Percentiles rank a stretch among this genome's conserved stretches.
phyloP scores from a whole-genome alignment of 108 stramenopile species.

The Chaetoceros muelleri region DNA sequence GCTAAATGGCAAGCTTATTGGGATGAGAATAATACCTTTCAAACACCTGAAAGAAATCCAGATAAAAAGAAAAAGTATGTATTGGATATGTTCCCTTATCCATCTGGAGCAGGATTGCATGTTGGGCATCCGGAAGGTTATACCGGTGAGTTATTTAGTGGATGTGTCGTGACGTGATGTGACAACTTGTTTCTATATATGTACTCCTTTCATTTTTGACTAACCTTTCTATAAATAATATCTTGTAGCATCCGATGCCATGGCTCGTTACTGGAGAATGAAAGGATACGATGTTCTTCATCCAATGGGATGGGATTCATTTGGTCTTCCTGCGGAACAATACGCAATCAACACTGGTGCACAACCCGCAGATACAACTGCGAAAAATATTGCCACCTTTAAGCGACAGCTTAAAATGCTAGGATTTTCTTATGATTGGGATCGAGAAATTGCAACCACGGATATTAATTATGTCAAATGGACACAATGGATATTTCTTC shows the following conservation, averaged over 20 bases:
- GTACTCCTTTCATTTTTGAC: neutral
- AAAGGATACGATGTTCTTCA: conserved; percentile 92
- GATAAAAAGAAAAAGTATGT: conserved; percentile 86
- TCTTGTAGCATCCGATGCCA: conserved; percentile 86
- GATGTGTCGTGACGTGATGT: neutral
- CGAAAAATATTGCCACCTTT: conserved; percentile 91
- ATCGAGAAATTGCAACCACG: conserved; percentile 92
- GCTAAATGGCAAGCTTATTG: conserved; percentile 86
- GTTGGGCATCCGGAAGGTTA: conserved; percentile 98
- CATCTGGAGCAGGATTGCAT: conserved; percentile 94
- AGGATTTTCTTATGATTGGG: conserved; percentile 98
- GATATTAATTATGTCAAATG: conserved; percentile 91
- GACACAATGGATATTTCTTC: conserved; percentile 98
- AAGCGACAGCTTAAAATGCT: conserved; percentile 91
- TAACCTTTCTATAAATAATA: conserved; percentile 1
- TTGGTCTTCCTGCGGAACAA: conserved; percentile 99
- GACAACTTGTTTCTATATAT: conserved; percentile 2
- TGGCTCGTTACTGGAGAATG: conserved; percentile 98
- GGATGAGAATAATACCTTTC: conserved; percentile 73
- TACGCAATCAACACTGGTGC: conserved; percentile 96
- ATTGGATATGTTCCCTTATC: conserved; percentile 99
- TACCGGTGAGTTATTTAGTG: conserved; percentile 45
- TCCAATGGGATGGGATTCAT: conserved; percentile 99
- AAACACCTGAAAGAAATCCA: conserved; percentile 58
- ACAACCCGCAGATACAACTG: conserved; percentile 90